Percentiles rank a stretch among this genome's conserved stretches.
phyloP scores from a whole-genome alignment of 192 early-diverging fungal genomes.

The Gaertneriomyces sp. region DNA sequence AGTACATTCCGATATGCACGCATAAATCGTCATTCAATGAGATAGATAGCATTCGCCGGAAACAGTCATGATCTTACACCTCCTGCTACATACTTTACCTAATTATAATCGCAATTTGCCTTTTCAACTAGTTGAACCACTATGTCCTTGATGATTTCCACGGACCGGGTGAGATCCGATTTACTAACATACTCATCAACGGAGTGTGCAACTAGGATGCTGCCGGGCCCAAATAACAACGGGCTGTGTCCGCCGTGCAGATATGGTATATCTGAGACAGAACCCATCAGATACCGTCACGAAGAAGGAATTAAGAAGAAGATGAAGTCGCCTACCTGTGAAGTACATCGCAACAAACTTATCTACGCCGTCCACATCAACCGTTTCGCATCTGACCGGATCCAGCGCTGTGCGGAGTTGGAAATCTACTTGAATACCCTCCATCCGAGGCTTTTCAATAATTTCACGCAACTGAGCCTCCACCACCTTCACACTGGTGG shows the following conservation, averaged over 20 bases:
- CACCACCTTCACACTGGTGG: slow-evolving; percentile 40
- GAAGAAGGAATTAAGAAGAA: background rate
- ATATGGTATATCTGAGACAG: slow-evolving; percentile 14
- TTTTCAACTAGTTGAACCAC: background rate
- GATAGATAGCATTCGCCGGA: no score
- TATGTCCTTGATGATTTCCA: slow-evolving; percentile 9
- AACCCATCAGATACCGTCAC: background rate
- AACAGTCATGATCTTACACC: no score
- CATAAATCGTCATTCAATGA: no score
- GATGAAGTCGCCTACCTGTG: slow-evolving; percentile 4
- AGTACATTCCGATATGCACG: no score
- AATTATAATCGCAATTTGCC: no score
- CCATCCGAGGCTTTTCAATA: slow-evolving; percentile 23
- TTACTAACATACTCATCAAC: slow-evolving; percentile 15
- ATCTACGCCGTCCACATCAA: slow-evolving; percentile 13
- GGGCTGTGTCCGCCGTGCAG: slow-evolving; percentile 10
- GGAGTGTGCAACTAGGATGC: slow-evolving; percentile 19
- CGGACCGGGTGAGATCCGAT: slow-evolving; percentile 2
- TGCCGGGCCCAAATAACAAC: slow-evolving; percentile 13
- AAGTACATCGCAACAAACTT: slow-evolving; percentile 17
- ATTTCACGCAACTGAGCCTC: slow-evolving; percentile 19
- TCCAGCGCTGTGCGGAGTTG: slow-evolving; percentile 35
- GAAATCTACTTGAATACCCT: slow-evolving; percentile 33
- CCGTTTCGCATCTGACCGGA: slow-evolving; percentile 38
- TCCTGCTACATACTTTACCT: no score